Percentiles rank a stretch among this genome's conserved stretches.
These are phyloP conservation scores for Acacia confusa DNA, from an alignment of 306 rosid species.

Conservation along the genomic window DNA sequence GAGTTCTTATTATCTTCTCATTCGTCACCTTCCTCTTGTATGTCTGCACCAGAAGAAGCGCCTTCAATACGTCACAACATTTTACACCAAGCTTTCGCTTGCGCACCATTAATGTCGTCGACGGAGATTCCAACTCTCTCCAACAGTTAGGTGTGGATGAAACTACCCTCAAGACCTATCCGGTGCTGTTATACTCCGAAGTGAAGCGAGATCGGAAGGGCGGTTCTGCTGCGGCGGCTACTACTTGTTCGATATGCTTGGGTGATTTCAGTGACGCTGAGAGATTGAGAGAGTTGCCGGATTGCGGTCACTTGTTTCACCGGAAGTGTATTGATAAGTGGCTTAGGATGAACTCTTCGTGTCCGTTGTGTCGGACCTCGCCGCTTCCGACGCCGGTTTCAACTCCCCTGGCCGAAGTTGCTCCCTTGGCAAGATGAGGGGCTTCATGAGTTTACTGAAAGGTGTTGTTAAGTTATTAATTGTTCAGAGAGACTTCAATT, in stretches of 20 bases:
- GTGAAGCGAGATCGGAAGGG: constrained; percentile 10
- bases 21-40: neutral
- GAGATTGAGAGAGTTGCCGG: constrained; percentile 42
- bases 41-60: constrained; percentile 17
- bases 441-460: neutral
- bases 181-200: constrained; percentile 37
- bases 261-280: constrained; percentile 44
- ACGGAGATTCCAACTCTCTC: neutral
- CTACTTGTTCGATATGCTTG: constrained; percentile 54
- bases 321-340: constrained; percentile 44
- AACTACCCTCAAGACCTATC: constrained; percentile 31
- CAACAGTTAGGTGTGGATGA: constrained; percentile 4
- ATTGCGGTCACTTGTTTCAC: constrained; percentile 50
- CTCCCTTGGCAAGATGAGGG: constrained; percentile 20
- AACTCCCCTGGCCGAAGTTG: constrained; percentile 36
- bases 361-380: constrained; percentile 47
- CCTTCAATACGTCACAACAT: neutral
- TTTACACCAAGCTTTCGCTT: neutral
- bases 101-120: neutral
- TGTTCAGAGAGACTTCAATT: neutral
- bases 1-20: constrained; percentile 14
- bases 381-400: constrained; percentile 37
- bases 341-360: constrained; percentile 36
- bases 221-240: neutral
- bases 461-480: neutral